phyloP scores from a whole-genome alignment of 768 basidiomycete species.

The Boletus pseudopeckii region DNA sequence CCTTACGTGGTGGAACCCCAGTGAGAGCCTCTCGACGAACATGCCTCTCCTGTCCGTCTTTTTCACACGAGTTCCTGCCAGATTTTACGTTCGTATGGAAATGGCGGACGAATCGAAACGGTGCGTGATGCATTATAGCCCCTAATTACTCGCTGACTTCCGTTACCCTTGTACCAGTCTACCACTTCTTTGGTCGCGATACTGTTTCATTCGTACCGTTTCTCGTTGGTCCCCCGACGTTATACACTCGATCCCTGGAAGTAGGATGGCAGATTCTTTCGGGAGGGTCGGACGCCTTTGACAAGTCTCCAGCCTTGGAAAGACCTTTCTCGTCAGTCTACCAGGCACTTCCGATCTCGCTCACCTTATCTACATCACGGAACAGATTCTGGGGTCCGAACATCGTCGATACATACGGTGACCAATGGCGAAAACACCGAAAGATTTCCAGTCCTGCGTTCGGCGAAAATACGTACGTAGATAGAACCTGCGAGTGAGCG shows the following conservation, averaged over 20 bases:
- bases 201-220: constrained; percentile 21
- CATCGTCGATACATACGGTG: constrained; percentile 8
- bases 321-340: constrained; percentile 2
- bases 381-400: constrained; percentile 22
- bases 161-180: constrained; percentile 2
- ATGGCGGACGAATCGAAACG: constrained; percentile 16
- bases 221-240: constrained; percentile 7
- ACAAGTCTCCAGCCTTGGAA: constrained; percentile 2
- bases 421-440: constrained; percentile 20
- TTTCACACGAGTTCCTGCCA: not conserved
- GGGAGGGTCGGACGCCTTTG: constrained; percentile 3
- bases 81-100: constrained; percentile 17
- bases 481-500: not conserved
- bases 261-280: constrained; percentile 9
- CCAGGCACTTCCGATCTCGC: not conserved
- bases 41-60: not conserved
- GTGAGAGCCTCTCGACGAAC: not conserved
- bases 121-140: constrained; percentile 2
- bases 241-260: constrained; percentile 19
- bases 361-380: not conserved
- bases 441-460: constrained; percentile 17
- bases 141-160: not conserved
- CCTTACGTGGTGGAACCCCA: constrained; percentile 18
- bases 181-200: constrained; percentile 7
- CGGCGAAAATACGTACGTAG: constrained; percentile 19